A percentile compares a stretch with the other conserved stretches of the same genome.
These are phyloP conservation scores for Centaurea solstitialis DNA, from an alignment of 129 eudicot species.

Conservation along the genomic window DNA sequence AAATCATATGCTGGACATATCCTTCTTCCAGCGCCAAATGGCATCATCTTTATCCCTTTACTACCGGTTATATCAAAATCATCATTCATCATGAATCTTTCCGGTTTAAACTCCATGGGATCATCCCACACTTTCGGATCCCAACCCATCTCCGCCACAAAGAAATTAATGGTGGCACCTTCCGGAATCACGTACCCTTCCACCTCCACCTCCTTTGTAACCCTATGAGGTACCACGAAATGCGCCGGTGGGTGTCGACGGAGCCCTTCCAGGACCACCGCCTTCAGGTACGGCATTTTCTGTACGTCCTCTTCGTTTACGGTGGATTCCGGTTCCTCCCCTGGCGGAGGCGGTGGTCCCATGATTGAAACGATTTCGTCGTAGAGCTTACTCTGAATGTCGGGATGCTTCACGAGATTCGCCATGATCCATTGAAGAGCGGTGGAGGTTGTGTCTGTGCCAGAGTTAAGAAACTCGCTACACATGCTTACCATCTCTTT, in stretches of 20 bases:
- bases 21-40: slow-evolving; percentile 57
- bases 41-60: slow-evolving; percentile 57
- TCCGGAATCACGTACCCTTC: slow-evolving; percentile 47
- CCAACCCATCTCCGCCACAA: slow-evolving; percentile 62
- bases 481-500: slow-evolving; percentile 50
- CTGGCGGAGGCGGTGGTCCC: slow-evolving; percentile 17
- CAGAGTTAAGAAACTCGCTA: slow-evolving; percentile 55
- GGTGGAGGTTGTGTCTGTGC: slow-evolving; percentile 62
- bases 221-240: slow-evolving; percentile 50
- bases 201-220: slow-evolving; percentile 40
- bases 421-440: slow-evolving; percentile 80
- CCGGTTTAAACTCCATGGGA: slow-evolving; percentile 63
- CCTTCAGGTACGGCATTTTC: slow-evolving; percentile 57
- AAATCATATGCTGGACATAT: slow-evolving; percentile 45
- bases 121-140: slow-evolving; percentile 68
- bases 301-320: slow-evolving; percentile 49
- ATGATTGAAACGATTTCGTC: slow-evolving; percentile 1
- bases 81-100: slow-evolving; percentile 42
- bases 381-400: too few relatives aligned
- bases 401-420: slow-evolving; percentile 58
- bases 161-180: slow-evolving; percentile 44
- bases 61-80: slow-evolving; percentile 46
- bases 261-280: slow-evolving; percentile 52
- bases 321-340: background rate
- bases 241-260: slow-evolving; percentile 67